Percentiles rank a stretch among this genome's conserved stretches.
Evolutionary conservation across 306 rosid genomes (phyloP).

Genomic region (Parietaria judaica): DNA sequence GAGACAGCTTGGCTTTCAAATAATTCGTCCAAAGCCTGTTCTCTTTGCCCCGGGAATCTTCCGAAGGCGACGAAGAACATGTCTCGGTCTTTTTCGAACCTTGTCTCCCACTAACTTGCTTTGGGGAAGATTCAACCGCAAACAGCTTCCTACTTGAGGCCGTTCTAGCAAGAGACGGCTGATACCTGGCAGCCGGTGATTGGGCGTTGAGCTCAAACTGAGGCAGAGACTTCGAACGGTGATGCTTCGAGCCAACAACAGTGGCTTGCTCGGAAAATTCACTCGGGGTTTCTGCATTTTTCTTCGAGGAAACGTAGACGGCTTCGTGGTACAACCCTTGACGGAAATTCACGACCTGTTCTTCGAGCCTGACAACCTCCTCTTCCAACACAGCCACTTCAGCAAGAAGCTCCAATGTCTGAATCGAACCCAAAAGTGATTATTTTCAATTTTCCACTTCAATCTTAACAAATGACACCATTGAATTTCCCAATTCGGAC

Average conservation of each 20-base stretch:
- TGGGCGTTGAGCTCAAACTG: slow-evolving; percentile 50
- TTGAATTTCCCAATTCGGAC: neutral
- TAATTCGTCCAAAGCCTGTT: slow-evolving; percentile 36
- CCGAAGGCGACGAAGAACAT: slow-evolving; percentile 27
- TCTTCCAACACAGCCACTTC: slow-evolving; percentile 94
- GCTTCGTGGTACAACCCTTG: slow-evolving; percentile 86
- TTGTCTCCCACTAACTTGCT: slow-evolving; percentile 32
- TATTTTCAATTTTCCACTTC: slow-evolving; percentile 3
- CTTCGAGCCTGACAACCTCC: slow-evolving; percentile 78
- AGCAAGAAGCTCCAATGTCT: slow-evolving; percentile 87
- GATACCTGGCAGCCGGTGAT: slow-evolving; percentile 30
- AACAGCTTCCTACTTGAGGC: slow-evolving; percentile 56
- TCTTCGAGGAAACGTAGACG: slow-evolving; percentile 50
- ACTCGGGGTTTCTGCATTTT: slow-evolving; percentile 39
- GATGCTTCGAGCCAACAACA: slow-evolving; percentile 49
- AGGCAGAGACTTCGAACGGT: slow-evolving; percentile 62
- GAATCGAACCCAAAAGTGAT: slow-evolving; percentile 12
- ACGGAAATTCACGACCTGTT: slow-evolving; percentile 72
- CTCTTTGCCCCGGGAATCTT: slow-evolving; percentile 71
- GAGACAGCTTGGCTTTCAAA: slow-evolving; percentile 46
- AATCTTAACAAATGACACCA: neutral
- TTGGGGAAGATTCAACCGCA: slow-evolving; percentile 31
- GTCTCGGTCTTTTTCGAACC: slow-evolving; percentile 33
- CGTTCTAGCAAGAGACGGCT: slow-evolving; percentile 63
- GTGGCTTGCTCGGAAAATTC: slow-evolving; percentile 38